Percentiles rank a stretch among this genome's conserved stretches.
Evolutionary conservation across 371 early-diverging fungal genomes (phyloP).

Genomic region (Basidiobolus meristosporus): DNA sequence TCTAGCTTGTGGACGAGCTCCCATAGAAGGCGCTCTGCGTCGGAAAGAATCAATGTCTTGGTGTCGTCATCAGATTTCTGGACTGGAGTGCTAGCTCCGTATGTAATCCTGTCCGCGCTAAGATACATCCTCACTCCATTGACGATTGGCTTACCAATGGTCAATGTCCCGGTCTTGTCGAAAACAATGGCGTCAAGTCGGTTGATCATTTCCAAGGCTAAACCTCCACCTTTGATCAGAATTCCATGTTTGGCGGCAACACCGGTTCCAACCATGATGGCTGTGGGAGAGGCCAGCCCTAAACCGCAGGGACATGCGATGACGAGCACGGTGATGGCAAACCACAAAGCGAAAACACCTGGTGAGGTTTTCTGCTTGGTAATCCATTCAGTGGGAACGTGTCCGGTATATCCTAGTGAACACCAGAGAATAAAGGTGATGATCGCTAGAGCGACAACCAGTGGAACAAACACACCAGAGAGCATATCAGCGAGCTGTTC

Average conservation of each 20-base stretch:
- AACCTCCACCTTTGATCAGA: constrained; percentile 15
- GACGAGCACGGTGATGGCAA: constrained; percentile 42
- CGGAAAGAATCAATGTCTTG: too few relatives aligned
- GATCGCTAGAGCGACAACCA: constrained; percentile 28
- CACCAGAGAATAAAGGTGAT: too few relatives aligned
- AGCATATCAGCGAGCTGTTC: constrained; percentile 42
- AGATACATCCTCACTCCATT: too few relatives aligned
- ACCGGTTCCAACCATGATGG: constrained; percentile 80
- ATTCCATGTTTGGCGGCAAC: constrained; percentile 53
- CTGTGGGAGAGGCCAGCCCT: constrained; percentile 51
- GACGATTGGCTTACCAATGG: constrained; percentile 32
- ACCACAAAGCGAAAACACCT: constrained; percentile 47
- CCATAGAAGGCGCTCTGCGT: too few relatives aligned
- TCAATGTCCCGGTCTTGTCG: constrained; percentile 74
- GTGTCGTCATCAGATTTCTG: too few relatives aligned
- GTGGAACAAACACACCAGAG: constrained; percentile 31
- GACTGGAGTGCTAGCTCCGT: too few relatives aligned
- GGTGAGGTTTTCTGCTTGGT: constrained; percentile 8
- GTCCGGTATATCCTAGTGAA: constrained; percentile 26
- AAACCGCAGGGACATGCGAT: constrained; percentile 58
- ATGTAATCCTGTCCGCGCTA: too few relatives aligned
- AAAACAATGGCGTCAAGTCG: constrained; percentile 85
- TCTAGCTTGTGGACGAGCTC: too few relatives aligned
- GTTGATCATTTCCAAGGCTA: constrained; percentile 47
- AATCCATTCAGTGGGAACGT: constrained; percentile 7